phyloP scores from a whole-genome alignment of 2,329 filamentous ascomycete species.

The Aspergillus candidus region DNA sequence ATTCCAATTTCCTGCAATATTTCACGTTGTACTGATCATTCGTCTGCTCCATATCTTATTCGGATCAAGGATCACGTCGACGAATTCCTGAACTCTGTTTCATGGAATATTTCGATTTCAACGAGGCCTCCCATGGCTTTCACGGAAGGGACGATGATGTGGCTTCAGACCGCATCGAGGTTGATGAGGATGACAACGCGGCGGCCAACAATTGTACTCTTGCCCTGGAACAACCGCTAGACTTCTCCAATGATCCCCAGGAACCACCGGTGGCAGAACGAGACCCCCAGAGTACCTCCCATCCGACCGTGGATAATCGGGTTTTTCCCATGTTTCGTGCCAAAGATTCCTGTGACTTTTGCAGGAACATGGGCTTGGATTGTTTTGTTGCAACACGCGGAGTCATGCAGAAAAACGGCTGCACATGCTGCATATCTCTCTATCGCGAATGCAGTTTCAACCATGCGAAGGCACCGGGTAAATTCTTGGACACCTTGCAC shows the following conservation, averaged over 20 bases:
- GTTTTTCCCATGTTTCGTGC: constrained; percentile 41
- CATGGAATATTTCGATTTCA: constrained; percentile 47
- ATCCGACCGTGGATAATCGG: constrained; percentile 21
- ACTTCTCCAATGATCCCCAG: constrained; percentile 30
- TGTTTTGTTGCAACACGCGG: constrained; percentile 43
- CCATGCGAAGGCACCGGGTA: constrained; percentile 35
- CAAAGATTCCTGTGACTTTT: constrained; percentile 43
- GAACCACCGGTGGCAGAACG: constrained; percentile 14
- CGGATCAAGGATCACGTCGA: background rate
- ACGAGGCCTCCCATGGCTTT: constrained; percentile 38
- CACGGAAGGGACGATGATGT: constrained; percentile 34
- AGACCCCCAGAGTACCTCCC: constrained; percentile 5
- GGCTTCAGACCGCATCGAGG: constrained; percentile 33
- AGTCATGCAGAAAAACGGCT: constrained; percentile 37
- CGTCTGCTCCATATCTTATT: background rate
- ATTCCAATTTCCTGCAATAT: too few relatives aligned
- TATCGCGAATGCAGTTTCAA: constrained; percentile 45
- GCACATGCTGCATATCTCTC: constrained; percentile 44
- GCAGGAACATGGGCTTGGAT: constrained; percentile 41
- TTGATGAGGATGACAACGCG: constrained; percentile 34
- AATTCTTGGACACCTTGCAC: constrained; percentile 40
- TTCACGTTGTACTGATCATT: background rate
- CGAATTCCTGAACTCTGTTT: background rate
- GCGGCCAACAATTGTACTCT: constrained; percentile 36
- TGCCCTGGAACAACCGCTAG: constrained; percentile 36